Evolutionary conservation across 2,329 filamentous ascomycete species (phyloP).

Genomic region (Blumeriella jaapii): DNA sequence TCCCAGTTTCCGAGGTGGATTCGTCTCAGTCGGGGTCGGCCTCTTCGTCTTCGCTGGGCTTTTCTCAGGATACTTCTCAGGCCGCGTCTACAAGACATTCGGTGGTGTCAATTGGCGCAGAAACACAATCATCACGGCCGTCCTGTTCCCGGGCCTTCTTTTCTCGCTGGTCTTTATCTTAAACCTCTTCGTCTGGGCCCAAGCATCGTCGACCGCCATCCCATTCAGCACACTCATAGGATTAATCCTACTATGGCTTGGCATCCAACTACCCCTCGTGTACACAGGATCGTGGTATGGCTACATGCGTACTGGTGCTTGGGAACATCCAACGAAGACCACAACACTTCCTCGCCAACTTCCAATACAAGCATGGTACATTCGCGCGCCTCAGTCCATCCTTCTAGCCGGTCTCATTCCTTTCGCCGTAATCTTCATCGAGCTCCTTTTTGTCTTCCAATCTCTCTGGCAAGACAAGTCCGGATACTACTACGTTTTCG

Average conservation of each 20-base stretch:
- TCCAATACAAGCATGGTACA: constrained; percentile 66
- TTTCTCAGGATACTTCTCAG: constrained; percentile 82
- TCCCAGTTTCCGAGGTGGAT: constrained; percentile 81
- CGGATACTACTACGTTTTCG: constrained; percentile 86
- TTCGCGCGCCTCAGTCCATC: constrained; percentile 48
- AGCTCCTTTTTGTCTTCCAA: constrained; percentile 78
- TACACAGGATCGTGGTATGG: constrained; percentile 72
- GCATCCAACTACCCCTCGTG: constrained; percentile 76
- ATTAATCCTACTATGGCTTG: constrained; percentile 67
- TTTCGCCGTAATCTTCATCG: constrained; percentile 81
- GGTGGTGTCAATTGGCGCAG: constrained; percentile 62
- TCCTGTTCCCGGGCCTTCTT: constrained; percentile 66
- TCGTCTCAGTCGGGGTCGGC: constrained; percentile 72
- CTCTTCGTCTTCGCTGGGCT: constrained; percentile 74
- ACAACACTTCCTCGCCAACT: constrained; percentile 60
- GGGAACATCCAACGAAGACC: constrained; percentile 76
- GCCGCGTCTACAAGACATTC: constrained; percentile 72
- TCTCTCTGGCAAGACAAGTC: constrained; percentile 84
- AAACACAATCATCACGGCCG: constrained; percentile 67
- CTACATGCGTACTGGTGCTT: constrained; percentile 53
- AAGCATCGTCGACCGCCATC: constrained; percentile 77
- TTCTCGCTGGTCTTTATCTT: constrained; percentile 68
- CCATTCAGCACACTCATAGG: constrained; percentile 69
- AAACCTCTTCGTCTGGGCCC: constrained; percentile 83
- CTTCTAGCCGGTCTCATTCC: constrained; percentile 68